These are phyloP conservation scores for Xylariaceae sp. DNA, from an alignment of 2,329 filamentous ascomycete genomes.

Conservation along the genomic window DNA sequence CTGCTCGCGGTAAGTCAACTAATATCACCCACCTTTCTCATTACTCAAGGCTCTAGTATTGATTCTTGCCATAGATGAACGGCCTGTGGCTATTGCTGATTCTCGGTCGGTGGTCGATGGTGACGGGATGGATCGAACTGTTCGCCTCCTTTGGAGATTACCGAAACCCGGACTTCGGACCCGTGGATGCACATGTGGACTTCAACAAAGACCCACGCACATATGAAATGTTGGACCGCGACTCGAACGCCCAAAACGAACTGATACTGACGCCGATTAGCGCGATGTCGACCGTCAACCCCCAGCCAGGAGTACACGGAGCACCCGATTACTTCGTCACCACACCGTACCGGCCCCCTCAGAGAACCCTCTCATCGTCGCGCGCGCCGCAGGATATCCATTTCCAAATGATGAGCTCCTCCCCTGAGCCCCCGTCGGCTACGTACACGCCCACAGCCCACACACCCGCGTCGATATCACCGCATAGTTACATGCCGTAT, in stretches of 20 bases:
- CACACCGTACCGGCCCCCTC: constrained; percentile 50
- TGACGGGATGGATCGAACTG: constrained; percentile 74
- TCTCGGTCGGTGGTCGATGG: constrained; percentile 77
- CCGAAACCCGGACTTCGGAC: constrained; percentile 76
- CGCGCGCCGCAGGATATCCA: constrained; percentile 41
- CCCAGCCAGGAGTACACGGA: constrained; percentile 23
- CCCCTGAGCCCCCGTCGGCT: constrained; percentile 25
- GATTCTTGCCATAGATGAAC: constrained; percentile 53
- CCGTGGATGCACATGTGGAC: constrained; percentile 67
- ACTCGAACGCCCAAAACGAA: constrained; percentile 41
- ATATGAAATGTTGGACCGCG: constrained; percentile 74
- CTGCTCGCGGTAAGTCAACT: constrained; percentile 64
- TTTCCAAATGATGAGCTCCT: constrained; percentile 41
- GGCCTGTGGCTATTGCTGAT: constrained; percentile 82
- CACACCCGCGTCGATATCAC: neutral
- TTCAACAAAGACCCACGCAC: constrained; percentile 59
- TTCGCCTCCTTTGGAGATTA: constrained; percentile 43
- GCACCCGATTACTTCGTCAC: constrained; percentile 50
- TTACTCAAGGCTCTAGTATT: neutral
- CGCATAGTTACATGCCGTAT: constrained; percentile 23
- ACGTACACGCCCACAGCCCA: constrained; percentile 6
- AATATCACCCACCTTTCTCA: neutral
- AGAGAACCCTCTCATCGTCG: constrained; percentile 52
- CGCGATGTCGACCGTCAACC: constrained; percentile 35
- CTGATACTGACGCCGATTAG: constrained; percentile 48